Percentiles rank a stretch among this genome's conserved stretches.
These are phyloP conservation scores for Myriosclerotinia scirpicola DNA, from an alignment of 2,329 filamentous ascomycete species.

Conservation along the genomic window DNA sequence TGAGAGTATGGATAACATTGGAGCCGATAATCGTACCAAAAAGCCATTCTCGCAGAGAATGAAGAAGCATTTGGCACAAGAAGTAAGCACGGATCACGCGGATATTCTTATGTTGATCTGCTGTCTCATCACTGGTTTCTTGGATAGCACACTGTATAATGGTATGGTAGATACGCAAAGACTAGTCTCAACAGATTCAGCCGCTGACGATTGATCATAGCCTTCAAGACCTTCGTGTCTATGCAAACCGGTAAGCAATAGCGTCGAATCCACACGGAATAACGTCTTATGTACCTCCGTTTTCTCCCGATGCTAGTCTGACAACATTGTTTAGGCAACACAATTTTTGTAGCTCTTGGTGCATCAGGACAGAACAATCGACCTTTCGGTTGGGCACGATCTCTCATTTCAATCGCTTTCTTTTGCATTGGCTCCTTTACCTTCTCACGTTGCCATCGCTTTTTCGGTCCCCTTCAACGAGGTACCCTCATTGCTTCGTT, in stretches of 20 bases:
- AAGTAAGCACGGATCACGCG: constrained; percentile 22
- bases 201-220: constrained; percentile 21
- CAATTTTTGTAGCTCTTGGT: constrained; percentile 75
- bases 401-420: constrained; percentile 63
- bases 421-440: constrained; percentile 72
- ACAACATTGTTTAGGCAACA: constrained; percentile 57
- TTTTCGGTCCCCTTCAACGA: constrained; percentile 52
- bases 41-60: constrained; percentile 3
- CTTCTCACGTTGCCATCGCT: constrained; percentile 67
- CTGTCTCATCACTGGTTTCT: constrained; percentile 74
- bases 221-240: constrained; percentile 25
- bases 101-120: constrained; percentile 55
- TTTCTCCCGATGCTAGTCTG: background rate
- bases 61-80: constrained; percentile 11
- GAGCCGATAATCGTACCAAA: background rate
- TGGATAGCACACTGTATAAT: constrained; percentile 60
- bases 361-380: constrained; percentile 54
- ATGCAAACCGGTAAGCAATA: constrained; percentile 62
- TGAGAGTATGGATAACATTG: constrained; percentile 4
- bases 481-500: constrained; percentile 65
- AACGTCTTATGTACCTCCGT: background rate
- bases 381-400: constrained; percentile 66
- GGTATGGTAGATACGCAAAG: constrained; percentile 9
- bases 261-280: background rate
- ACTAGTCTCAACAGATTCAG: background rate